A percentile compares a stretch with the other conserved stretches of the same genome.
These are phyloP conservation scores for Pyrenochaeta sp. DNA, from an alignment of 2,329 filamentous ascomycete species.

Conservation along the genomic window DNA sequence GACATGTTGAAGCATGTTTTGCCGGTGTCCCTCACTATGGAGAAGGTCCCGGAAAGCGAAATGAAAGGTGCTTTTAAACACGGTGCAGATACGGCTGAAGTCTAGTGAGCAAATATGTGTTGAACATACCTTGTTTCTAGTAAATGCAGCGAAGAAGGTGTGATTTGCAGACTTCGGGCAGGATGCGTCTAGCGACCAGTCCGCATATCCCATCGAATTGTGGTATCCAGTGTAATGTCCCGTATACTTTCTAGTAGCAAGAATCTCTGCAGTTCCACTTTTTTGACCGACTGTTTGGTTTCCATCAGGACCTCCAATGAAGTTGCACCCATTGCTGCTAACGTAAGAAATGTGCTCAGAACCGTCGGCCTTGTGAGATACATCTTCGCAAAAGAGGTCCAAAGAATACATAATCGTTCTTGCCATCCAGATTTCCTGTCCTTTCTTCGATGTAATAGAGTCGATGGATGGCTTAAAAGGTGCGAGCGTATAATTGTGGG, in stretches of 20 bases:
- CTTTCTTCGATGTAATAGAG: not conserved
- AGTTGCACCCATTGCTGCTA: constrained; percentile 29
- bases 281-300: constrained; percentile 9
- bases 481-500: constrained; percentile 51
- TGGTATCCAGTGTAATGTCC: constrained; percentile 58
- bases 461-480: constrained; percentile 52
- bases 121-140: not conserved
- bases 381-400: constrained; percentile 43
- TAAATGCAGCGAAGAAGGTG: constrained; percentile 40
- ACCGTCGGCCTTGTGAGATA: not conserved
- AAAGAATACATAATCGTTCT: constrained; percentile 43
- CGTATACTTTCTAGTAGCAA: constrained; percentile 25
- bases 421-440: constrained; percentile 30
- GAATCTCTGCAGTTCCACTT: not conserved
- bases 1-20: no score
- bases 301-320: constrained; percentile 11
- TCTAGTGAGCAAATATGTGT: not conserved
- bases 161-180: constrained; percentile 49
- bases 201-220: constrained; percentile 37
- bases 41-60: no score
- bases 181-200: constrained; percentile 35
- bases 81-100: no score
- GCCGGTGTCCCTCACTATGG: no score
- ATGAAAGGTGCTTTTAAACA: no score
- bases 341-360: not conserved